Evolutionary conservation across 2,329 filamentous ascomycete species (phyloP), one percentile per base, ranked within the genome.

Genomic region (Botrytis porri): DNA sequence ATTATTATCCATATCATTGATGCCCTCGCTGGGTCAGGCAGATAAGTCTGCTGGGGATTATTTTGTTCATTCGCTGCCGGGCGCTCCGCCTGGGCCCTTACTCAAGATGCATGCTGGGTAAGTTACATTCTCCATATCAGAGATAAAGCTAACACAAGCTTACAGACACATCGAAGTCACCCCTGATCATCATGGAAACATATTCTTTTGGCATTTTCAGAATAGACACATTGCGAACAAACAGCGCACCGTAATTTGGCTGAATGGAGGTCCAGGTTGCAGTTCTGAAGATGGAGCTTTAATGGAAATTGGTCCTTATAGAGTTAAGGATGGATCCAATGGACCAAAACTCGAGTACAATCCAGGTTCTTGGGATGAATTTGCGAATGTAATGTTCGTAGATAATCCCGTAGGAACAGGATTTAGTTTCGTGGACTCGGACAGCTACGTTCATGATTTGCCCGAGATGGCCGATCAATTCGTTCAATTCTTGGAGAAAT

Each of bases 61-160:
- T 83, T 98, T 92, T 84, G 92, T 99, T 71, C 90, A 89, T 78
- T 89, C 90, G 14, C 86, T 99, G 32, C 96, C 96, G 9, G 96
- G 97, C 45, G 90, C 93, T 72, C 95, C 97, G 16, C 86, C 89
- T 77, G 92, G 89, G 32, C 90, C 93, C 54, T 84, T 94, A 75
- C 75, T 97, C 80, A 98, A 97, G 86, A 98, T 98, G 95, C 96
- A 98, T 87, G 95, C 96, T 84, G 96, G 96, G 94, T 97, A 85
- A 85, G 92, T 83, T 71, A 73, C 64, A 54, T 66, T 69, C 62
- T 39, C 70, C 69, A 69, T 43, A 35, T 59, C 16, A 48, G 5
- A 57, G 16, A 51, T 37, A 25, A 51, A 41, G 39, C 45, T 57
- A 57, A 69, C 48, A 64, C 29, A 25, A 57, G 43, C 65, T 29